Evolutionary conservation across 2,329 filamentous ascomycete species (phyloP).

Genomic region (Pseudogymnoascus sp.): DNA sequence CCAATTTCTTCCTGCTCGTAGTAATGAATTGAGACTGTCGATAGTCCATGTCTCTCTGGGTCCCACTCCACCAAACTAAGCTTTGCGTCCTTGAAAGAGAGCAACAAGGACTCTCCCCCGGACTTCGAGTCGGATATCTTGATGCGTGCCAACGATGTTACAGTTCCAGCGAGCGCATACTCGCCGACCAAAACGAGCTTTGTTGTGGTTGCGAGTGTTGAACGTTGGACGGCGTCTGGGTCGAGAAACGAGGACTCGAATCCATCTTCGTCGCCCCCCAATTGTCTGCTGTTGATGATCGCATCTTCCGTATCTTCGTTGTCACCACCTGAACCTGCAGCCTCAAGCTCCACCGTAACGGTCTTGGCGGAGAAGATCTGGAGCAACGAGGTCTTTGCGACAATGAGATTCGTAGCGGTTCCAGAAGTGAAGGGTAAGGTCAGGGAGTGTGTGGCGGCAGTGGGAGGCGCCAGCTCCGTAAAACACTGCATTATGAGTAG

Average conservation of each 20-base stretch:
- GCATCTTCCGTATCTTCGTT: slow-evolving; percentile 34
- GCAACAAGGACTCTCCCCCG: slow-evolving; percentile 73
- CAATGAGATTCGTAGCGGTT: slow-evolving; percentile 73
- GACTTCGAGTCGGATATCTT: slow-evolving; percentile 66
- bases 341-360: slow-evolving; percentile 53
- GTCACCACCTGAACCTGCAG: slow-evolving; percentile 18
- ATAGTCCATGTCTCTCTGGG: slow-evolving; percentile 66
- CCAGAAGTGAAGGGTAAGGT: slow-evolving; percentile 69
- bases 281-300: slow-evolving; percentile 42
- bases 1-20: slow-evolving; percentile 91
- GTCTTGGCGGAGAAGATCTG: slow-evolving; percentile 78
- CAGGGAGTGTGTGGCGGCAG: slow-evolving; percentile 85
- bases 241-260: slow-evolving; percentile 61
- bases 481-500: slow-evolving; percentile 79
- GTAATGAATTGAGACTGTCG: slow-evolving; percentile 92
- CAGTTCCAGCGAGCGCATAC: slow-evolving; percentile 73
- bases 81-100: slow-evolving; percentile 86
- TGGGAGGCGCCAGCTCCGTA: slow-evolving; percentile 88
- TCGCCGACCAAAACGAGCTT: slow-evolving; percentile 83
- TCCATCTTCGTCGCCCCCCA: slow-evolving; percentile 52
- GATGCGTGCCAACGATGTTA: slow-evolving; percentile 75
- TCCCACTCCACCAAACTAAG: slow-evolving; percentile 94
- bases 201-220: slow-evolving; percentile 58
- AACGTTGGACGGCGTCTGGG: slow-evolving; percentile 53
- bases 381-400: slow-evolving; percentile 86